Base-by-base conservation (phyloP, 768 basidiomycete genomes). In the Suillus subluteus region DNA sequence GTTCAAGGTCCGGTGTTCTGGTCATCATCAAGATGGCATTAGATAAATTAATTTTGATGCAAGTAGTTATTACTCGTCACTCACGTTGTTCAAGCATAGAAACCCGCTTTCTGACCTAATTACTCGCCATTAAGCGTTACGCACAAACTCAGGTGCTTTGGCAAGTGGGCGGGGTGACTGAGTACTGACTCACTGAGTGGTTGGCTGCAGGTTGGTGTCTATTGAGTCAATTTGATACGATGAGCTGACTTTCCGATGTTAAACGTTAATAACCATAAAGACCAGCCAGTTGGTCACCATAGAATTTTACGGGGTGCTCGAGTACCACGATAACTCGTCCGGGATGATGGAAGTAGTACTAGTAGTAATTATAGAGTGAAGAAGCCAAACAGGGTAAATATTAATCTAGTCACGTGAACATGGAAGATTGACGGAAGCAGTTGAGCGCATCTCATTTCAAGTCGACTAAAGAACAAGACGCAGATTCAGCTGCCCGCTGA, bases 401-500 rank as follows among this genome's bases (percentile, higher is more conserved):
- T 32, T 6, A 50, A 13, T n/a, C 32, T 1, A 4, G 55, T 35
- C 55, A 56, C 55, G 55, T 56, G 55, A 54, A 32, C 16, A 18
- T 18, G 3, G 52, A 54, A 30, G 15, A 40, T 12, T 58, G 6
- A 59, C 23, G 38, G 38, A 59, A 59, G 23, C 38, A 38, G 12
- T 58, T 37, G 56, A 12, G 6, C 56, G 56, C n/a, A 38, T 58
- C n/a, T n/a, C 37, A 37, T 37, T 37, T 37, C 37, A 5, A 35
- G 35, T 46, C 9, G 8, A 52, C 50, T 26, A 15, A 35, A 58
- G 12, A 23, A n/a, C 23, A 8, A 37, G 15, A 59, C 58, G 26
- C 40, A 59, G 38, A 41, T 59, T 59, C 26, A 41, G 58, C 23
- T 30, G 54, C 59, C 65, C 40, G 41, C 35, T 43, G 43, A 68